phyloP scores from a whole-genome alignment of 2,329 filamentous ascomycete genomes.

The Alternaria sp. region DNA sequence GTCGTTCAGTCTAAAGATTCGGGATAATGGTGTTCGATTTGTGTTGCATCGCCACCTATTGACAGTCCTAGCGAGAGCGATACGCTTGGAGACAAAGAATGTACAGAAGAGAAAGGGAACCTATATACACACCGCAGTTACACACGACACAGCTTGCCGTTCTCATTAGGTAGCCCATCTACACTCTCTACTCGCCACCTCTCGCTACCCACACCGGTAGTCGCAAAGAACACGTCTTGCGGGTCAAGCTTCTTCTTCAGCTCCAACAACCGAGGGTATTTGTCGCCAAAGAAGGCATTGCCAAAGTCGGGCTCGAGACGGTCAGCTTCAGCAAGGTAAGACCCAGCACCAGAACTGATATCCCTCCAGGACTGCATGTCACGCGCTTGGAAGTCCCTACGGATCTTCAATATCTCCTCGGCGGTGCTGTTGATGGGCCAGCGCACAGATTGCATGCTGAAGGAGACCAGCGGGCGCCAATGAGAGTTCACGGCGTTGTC shows the following conservation, averaged over 20 bases:
- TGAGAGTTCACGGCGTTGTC: conserved; percentile 47
- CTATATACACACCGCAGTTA: not conserved
- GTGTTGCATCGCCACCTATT: not conserved
- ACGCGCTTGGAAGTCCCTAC: conserved; percentile 38
- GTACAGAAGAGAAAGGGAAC: not conserved
- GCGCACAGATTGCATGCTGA: conserved; percentile 45
- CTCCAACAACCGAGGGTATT: conserved; percentile 43
- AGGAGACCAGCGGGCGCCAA: conserved; percentile 38
- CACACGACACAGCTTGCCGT: conserved; percentile 48
- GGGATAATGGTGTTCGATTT: not conserved
- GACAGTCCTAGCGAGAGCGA: no score
- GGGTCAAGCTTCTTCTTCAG: conserved; percentile 48
- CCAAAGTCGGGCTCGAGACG: conserved; percentile 47
- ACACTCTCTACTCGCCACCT: conserved; percentile 47
- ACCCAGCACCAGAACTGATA: conserved; percentile 42
- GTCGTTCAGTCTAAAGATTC: not conserved
- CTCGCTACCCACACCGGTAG: conserved; percentile 47
- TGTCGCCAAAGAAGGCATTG: conserved; percentile 43
- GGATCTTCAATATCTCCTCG: conserved; percentile 35
- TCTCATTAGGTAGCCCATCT: conserved; percentile 48
- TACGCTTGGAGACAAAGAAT: no score
- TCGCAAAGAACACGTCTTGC: conserved; percentile 47
- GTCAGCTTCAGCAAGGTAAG: conserved; percentile 46
- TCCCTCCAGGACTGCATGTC: conserved; percentile 48
- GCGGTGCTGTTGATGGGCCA: conserved; percentile 45